Percentiles rank a stretch among this genome's conserved stretches.
Evolutionary conservation across 768 basidiomycete species (phyloP).

Genomic region (Termitomyces sp.): DNA sequence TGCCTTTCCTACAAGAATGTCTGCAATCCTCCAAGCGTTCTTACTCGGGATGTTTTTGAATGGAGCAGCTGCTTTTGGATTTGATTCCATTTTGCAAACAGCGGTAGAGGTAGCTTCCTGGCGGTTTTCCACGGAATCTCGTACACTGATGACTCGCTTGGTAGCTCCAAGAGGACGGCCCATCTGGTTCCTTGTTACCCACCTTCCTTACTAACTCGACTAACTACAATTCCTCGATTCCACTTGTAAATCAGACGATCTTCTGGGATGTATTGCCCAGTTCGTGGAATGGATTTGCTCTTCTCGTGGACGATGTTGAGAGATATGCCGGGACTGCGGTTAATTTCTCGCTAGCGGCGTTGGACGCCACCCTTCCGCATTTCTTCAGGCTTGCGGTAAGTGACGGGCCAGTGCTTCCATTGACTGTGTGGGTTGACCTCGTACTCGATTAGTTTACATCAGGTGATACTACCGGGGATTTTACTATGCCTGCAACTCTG

Average conservation of each 20-base stretch:
- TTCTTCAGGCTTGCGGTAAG: slow-evolving; percentile 79
- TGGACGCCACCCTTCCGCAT: slow-evolving; percentile 58
- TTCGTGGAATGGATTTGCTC: slow-evolving; percentile 71
- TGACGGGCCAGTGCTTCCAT: slow-evolving; percentile 11
- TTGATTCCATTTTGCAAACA: slow-evolving; percentile 77
- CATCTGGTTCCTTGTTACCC: slow-evolving; percentile 65
- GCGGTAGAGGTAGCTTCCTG: slow-evolving; percentile 48
- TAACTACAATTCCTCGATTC: slow-evolving; percentile 51
- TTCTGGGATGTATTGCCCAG: slow-evolving; percentile 47
- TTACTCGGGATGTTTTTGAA: slow-evolving; percentile 80
- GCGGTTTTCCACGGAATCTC: background rate
- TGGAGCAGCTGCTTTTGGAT: slow-evolving; percentile 74
- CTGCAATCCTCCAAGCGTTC: slow-evolving; percentile 77
- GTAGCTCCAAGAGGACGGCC: slow-evolving; percentile 70
- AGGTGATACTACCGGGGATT: slow-evolving; percentile 55
- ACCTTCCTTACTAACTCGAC: slow-evolving; percentile 72
- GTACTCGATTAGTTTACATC: slow-evolving; percentile 38
- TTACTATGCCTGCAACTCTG: slow-evolving; percentile 71
- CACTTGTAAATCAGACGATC: slow-evolving; percentile 50
- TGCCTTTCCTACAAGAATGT: slow-evolving; percentile 76
- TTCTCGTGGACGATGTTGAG: slow-evolving; percentile 86
- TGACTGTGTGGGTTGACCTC: background rate
- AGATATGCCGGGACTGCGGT: slow-evolving; percentile 65
- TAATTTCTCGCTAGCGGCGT: slow-evolving; percentile 63
- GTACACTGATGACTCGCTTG: slow-evolving; percentile 2